Percentiles rank a stretch among this genome's conserved stretches.
These are phyloP conservation scores for Aschersonia sp. DNA, from an alignment of 2,329 filamentous ascomycete genomes.

Conservation along the genomic window DNA sequence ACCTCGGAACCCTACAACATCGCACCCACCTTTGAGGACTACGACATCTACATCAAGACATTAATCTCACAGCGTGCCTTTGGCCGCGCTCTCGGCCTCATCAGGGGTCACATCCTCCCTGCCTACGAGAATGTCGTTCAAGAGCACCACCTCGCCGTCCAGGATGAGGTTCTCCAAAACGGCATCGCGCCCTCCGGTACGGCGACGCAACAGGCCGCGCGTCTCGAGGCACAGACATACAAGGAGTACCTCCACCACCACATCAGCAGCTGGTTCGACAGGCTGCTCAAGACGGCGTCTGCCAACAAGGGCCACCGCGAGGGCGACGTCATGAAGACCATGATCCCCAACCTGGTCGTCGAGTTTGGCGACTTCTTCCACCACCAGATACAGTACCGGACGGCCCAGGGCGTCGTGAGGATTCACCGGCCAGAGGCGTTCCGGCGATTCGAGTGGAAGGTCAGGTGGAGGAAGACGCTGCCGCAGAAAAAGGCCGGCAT, in stretches of 20 bases:
- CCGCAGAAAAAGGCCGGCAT: constrained; percentile 11
- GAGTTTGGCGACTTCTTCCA: constrained; percentile 20
- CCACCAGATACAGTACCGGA: constrained; percentile 15
- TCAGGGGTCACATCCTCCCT: constrained; percentile 25
- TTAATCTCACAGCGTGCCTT: constrained; percentile 17
- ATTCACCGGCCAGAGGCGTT: constrained; percentile 10
- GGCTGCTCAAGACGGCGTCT: constrained; percentile 13
- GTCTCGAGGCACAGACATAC: constrained; percentile 12
- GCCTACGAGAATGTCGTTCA: constrained; percentile 14
- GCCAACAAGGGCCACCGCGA: constrained; percentile 9
- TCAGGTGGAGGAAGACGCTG: constrained; percentile 10
- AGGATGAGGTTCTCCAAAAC: constrained; percentile 18
- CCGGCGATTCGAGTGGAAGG: constrained; percentile 10
- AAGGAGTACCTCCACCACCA: constrained; percentile 18
- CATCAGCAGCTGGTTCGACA: constrained; percentile 13
- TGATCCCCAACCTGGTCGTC: constrained; percentile 16
- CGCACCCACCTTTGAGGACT: constrained; percentile 40
- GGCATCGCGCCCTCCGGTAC: constrained; percentile 6
- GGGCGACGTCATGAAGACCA: constrained; percentile 6
- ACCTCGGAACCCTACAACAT: constrained; percentile 40
- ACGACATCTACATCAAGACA: constrained; percentile 26
- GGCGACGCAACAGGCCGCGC: constrained; percentile 7
- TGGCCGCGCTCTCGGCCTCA: constrained; percentile 18
- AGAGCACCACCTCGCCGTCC: constrained; percentile 12
- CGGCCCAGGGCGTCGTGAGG: constrained; percentile 14